A percentile compares a stretch with the other conserved stretches of the same genome.
These are phyloP conservation scores for Periconia digitata DNA, from an alignment of 2,329 filamentous ascomycete species.

Conservation along the genomic window DNA sequence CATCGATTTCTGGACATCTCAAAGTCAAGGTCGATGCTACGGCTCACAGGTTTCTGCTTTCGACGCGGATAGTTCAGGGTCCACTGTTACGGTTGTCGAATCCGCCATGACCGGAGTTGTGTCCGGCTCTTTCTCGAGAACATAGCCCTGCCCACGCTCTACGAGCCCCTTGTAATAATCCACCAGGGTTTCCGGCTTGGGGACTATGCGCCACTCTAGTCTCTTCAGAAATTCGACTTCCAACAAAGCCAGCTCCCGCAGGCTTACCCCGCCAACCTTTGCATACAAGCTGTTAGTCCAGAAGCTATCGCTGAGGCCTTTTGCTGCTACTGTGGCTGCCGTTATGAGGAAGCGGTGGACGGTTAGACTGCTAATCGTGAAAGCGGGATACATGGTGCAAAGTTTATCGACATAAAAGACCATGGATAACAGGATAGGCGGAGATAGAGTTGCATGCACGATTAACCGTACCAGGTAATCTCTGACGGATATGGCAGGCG, in stretches of 20 bases:
- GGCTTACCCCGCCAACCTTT: constrained; percentile 85
- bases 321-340: constrained; percentile 91
- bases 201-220: constrained; percentile 96
- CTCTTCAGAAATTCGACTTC: constrained; percentile 92
- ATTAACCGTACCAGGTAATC: constrained; percentile 93
- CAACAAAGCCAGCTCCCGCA: constrained; percentile 84
- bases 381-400: constrained; percentile 87
- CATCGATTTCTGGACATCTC: not conserved
- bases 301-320: constrained; percentile 93
- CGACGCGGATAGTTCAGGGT: constrained; percentile 22
- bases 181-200: constrained; percentile 87
- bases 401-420: constrained; percentile 98
- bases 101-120: constrained; percentile 6
- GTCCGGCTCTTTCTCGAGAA: constrained; percentile 45
- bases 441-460: constrained; percentile 88
- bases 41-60: constrained; percentile 24
- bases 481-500: constrained; percentile 89
- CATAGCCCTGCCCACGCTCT: constrained; percentile 63
- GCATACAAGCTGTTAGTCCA: constrained; percentile 99
- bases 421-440: constrained; percentile 95
- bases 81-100: constrained; percentile 6
- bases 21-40: constrained; percentile 15
- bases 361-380: constrained; percentile 93
- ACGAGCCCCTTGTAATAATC: constrained; percentile 92
- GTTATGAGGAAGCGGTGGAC: constrained; percentile 98